Base-by-base conservation (phyloP, 371 early-diverging fungal species). In the Thermomucor indicae-seudaticae region DNA sequence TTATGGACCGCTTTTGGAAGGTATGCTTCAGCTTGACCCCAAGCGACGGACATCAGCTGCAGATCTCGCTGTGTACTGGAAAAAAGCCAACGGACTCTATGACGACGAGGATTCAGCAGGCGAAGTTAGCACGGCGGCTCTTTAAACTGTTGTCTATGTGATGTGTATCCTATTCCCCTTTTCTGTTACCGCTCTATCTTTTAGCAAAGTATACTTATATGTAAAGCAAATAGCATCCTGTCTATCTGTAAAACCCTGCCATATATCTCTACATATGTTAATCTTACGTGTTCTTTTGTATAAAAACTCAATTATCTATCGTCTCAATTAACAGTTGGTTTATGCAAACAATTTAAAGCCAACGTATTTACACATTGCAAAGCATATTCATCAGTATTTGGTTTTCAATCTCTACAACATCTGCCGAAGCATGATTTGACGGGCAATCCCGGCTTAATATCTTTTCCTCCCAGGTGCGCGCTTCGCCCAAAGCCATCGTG, bases 341-440 rank as follows among this genome's bases (percentile, higher is more conserved):
- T 32, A 32, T 32, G 32, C 7, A 10, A 14, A 32, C 32, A 10
- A 32, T 32, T 10, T 32, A 32, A 32, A 10, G 32, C 32, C 10
- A 32, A 32, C 14, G 32, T 32, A 32, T 32, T 44, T 24, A 30
- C 43, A 48, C 62, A 24, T 57, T 63, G n/a, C 69, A 73, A 19
- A 67, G 62, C 2, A 57, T 51, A n/a, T 75, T 66, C 42, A 76
- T 70, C 22, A 76, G 57, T 4, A 76, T 34, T 58, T 76, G 77
- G 46, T 76, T 76, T 57, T 76, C 77, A 22, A 70, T 58, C 25
- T 72, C 71, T 19, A 76, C 71, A 43, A 65, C 51, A 43, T 76
- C 77, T 1, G 71, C 62, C 7, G 64, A 35, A 6, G 57, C 77
- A 53, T 76, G 77, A 32, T 76, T 76, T 17, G 73, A 65, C 11